A percentile compares a stretch with the other conserved stretches of the same genome.
Evolutionary conservation across 2,329 filamentous ascomycete species (phyloP).

Genomic region (Cytospora piceicola): DNA sequence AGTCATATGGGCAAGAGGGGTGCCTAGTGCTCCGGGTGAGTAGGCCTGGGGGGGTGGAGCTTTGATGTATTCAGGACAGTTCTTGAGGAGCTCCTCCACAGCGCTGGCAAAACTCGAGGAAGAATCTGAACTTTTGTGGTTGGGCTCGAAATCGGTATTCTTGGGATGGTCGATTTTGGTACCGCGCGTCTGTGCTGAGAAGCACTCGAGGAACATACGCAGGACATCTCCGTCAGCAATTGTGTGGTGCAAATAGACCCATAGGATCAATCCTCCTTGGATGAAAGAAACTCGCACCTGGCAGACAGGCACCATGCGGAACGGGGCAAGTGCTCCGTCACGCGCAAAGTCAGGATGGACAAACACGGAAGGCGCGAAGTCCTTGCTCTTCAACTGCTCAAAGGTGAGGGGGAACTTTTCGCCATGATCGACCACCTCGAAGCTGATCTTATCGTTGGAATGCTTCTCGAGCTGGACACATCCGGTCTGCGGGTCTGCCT

Average conservation of each 20-base stretch:
- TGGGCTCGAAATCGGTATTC: slow-evolving; percentile 16
- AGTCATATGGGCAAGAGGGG: slow-evolving; percentile 37
- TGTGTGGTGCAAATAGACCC: slow-evolving; percentile 47
- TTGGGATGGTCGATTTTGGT: slow-evolving; percentile 30
- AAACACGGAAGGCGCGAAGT: slow-evolving; percentile 40
- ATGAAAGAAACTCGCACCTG: slow-evolving; percentile 46
- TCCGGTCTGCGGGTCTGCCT: background rate
- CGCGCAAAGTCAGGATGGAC: slow-evolving; percentile 36
- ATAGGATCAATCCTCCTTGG: slow-evolving; percentile 46
- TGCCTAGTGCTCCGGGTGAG: slow-evolving; percentile 33
- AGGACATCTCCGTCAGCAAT: slow-evolving; percentile 48
- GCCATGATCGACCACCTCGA: slow-evolving; percentile 32
- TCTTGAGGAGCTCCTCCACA: background rate
- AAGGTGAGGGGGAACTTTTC: slow-evolving; percentile 36
- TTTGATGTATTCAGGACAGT: background rate
- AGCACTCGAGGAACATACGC: slow-evolving; percentile 44
- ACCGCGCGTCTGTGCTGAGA: slow-evolving; percentile 42
- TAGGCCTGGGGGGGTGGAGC: background rate
- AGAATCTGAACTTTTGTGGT: background rate
- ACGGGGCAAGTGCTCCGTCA: slow-evolving; percentile 23
- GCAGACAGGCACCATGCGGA: slow-evolving; percentile 41
- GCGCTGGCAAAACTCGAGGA: background rate
- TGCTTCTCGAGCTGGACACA: slow-evolving; percentile 32
- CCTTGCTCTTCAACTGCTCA: slow-evolving; percentile 34
- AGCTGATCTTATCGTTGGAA: slow-evolving; percentile 33